phyloP scores from a whole-genome alignment of 306 rosid species.

The Medicago truncatula region DNA sequence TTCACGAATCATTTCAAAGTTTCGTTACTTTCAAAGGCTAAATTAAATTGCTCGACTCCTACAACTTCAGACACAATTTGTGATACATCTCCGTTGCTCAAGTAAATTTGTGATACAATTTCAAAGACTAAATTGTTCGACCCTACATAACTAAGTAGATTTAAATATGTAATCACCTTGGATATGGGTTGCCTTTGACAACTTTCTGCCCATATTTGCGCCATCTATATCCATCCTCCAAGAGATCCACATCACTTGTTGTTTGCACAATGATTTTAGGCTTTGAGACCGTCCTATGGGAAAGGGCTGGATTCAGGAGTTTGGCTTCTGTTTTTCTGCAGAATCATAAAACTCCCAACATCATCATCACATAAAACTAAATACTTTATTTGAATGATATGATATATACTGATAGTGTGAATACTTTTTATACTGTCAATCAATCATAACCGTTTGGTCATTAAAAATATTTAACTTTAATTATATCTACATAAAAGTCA shows the following conservation, averaged over 20 bases:
- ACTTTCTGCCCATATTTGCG: constrained; percentile 87
- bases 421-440: too few relatives aligned
- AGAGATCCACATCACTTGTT: constrained; percentile 82
- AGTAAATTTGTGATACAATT: neutral
- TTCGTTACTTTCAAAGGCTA: neutral
- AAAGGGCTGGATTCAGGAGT: constrained; percentile 56
- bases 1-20: neutral
- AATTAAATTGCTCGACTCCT: neutral
- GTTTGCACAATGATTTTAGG: constrained; percentile 88
- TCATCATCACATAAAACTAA: too few relatives aligned
- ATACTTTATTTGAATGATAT: too few relatives aligned
- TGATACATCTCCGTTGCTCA: neutral
- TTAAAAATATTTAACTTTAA: too few relatives aligned
- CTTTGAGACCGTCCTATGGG: constrained; percentile 76
- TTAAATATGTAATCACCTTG: constrained; percentile 54
- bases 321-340: constrained; percentile 64
- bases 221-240: constrained; percentile 92
- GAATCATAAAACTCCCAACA: neutral
- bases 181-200: constrained; percentile 87
- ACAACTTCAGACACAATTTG: neutral
- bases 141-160: neutral
- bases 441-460: too few relatives aligned
- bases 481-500: too few relatives aligned
- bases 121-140: neutral
- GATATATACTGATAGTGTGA: too few relatives aligned